A percentile compares a stretch with the other conserved stretches of the same genome.
phyloP scores from a whole-genome alignment of 495 filamentous ascomycete species.

The Xylaria acuta region DNA sequence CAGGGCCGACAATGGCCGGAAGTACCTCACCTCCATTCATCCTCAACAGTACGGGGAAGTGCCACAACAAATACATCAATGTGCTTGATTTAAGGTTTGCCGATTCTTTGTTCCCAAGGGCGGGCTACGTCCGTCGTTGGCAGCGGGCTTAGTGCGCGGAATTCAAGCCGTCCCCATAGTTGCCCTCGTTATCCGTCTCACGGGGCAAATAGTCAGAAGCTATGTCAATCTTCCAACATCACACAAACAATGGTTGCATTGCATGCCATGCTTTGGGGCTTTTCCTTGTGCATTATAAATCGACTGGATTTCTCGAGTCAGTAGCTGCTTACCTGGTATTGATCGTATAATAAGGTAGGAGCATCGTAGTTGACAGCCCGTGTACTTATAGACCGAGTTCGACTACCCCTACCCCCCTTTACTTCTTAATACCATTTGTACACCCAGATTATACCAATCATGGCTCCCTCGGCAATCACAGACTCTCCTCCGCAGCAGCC shows the following conservation, averaged over 20 bases:
- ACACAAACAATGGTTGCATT: constrained; percentile 5
- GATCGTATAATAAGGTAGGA: not conserved
- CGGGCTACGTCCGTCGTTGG: constrained; percentile 10
- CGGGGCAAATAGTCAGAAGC: not conserved
- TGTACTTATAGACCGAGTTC: not conserved
- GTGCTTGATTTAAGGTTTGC: not conserved
- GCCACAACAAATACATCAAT: not conserved
- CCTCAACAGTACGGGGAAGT: not conserved
- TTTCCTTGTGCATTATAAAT: constrained; percentile 12
- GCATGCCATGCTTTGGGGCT: not conserved
- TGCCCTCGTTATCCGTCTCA: constrained; percentile 22
- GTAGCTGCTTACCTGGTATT: not conserved
- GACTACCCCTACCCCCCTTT: not conserved
- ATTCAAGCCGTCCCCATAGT: constrained; percentile 23
- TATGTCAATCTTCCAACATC: constrained; percentile 4
- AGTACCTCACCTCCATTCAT: constrained; percentile 13
- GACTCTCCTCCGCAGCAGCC: constrained; percentile 53
- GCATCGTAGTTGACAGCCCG: not conserved
- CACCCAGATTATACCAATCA: constrained; percentile 41
- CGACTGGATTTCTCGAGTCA: not conserved
- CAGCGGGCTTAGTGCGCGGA: constrained; percentile 26
- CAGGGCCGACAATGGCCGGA: constrained; percentile 5
- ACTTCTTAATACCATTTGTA: constrained; percentile 9
- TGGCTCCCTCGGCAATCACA: constrained; percentile 77
- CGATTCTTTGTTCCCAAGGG: not conserved